Evolutionary conservation across 2,329 filamentous ascomycete genomes (phyloP), one percentile per base, ranked within the genome.

Genomic region (Xylariaceae sp.): DNA sequence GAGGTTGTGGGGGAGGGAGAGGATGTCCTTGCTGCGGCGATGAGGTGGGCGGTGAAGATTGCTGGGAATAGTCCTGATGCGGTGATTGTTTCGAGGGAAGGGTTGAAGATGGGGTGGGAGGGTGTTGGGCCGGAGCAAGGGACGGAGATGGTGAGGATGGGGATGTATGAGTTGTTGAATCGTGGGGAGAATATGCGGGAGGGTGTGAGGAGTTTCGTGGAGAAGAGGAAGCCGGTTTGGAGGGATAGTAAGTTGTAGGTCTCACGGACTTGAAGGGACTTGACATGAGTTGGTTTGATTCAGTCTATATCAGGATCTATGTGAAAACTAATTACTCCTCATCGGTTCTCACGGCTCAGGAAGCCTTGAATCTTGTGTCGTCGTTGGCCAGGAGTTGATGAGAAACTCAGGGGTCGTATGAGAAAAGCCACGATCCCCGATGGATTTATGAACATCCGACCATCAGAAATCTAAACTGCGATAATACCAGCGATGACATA

Each of bases 41-140:
- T 92, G 44, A 74, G 75, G 61, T 78, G 88, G 72, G 89, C 89
- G 11, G 73, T 71, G 47, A 74, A 78, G 69, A 81, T 92, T 66
- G 83, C 83, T 15, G 80, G 70, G 60, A 87, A 88, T 72, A 90
- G 86, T 65, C 90, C 89, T 1, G 90, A 94, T 73, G 80, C 87
- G 23, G 82, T 93, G 37, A 84, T 92, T 67, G 87, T 90, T n/a
- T 87, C 79, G 61, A 79, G 88, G 18, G 86, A 87, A 69, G 89
- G 88, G 0, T 69, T 94, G 54, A 83, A 88, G 72, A 73, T 88
- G 64, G 88, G 87, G 0, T 92, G 88, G 88, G 88, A 90, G 66
- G 82, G 79, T 0, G 74, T 86, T 17, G 83, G 86, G 9, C 87
- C 86, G 0, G 83, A 86, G 71, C 79, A 82, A 62, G 87, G 76